These are phyloP conservation scores for Microthyrium microscopicum DNA, from an alignment of 2,329 filamentous ascomycete species.

Conservation along the genomic window DNA sequence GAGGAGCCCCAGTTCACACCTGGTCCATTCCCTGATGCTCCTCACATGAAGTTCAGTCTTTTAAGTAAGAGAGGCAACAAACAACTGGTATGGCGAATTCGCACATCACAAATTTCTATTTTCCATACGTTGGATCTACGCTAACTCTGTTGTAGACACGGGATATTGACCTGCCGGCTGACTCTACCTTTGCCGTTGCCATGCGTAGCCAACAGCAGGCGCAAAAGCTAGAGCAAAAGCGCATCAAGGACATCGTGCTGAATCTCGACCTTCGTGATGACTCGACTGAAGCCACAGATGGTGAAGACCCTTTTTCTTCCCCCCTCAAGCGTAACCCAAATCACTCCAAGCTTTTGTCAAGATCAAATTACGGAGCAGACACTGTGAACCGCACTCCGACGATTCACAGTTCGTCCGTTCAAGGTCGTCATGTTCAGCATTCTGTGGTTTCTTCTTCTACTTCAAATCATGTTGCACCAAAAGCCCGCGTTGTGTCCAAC, in stretches of 20 bases:
- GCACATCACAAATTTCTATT: no score
- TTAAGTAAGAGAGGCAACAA: constrained; percentile 93
- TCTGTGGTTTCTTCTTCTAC: background rate
- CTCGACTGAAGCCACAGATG: constrained; percentile 58
- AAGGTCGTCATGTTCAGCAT: background rate
- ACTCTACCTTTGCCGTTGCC: constrained; percentile 87
- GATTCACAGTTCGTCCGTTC: constrained; percentile 10
- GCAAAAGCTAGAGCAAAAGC: constrained; percentile 88
- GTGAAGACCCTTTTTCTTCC: constrained; percentile 38
- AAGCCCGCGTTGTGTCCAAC: background rate
- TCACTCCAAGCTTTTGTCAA: constrained; percentile 27
- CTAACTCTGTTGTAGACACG: no score
- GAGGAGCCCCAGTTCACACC: constrained; percentile 17
- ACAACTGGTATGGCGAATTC: constrained; percentile 56
- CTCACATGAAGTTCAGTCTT: constrained; percentile 90
- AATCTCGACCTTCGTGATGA: constrained; percentile 87
- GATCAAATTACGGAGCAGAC: constrained; percentile 19
- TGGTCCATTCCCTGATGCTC: constrained; percentile 1
- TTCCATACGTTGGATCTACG: no score
- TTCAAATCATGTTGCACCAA: background rate
- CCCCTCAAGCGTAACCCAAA: constrained; percentile 27
- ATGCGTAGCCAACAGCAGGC: constrained; percentile 94
- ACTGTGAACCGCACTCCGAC: constrained; percentile 28
- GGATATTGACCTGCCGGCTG: constrained; percentile 73
- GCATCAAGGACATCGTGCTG: constrained; percentile 93